Base-by-base conservation (phyloP, 1,139 yeast species). In the Geotrichum aggregatum region DNA sequence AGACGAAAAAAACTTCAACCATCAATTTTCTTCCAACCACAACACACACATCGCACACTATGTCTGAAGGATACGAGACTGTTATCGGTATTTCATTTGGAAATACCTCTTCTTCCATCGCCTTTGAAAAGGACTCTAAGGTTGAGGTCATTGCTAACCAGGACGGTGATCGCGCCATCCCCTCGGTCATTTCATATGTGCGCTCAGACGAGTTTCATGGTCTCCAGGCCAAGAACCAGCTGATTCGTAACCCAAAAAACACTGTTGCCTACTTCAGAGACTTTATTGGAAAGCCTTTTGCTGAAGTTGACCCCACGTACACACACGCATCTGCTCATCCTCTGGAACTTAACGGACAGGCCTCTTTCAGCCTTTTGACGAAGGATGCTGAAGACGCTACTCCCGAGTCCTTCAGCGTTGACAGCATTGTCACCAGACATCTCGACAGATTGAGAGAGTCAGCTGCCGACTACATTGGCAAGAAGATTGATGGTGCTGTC, bases 81-180 rank as follows among this genome's bases (percentile, higher is more conserved):
- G 87, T 89, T 62, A 87, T 92, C 71, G 98, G 99, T 71, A 81
- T 92, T 68, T 84, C 97, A 50, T 91, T 92, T 70, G 99, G 99
- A 71, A 92, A 92, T 80, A 85, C 96, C 49, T 80, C 96, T 54
- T 86, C 98, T 44, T 87, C 98, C 59, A 89, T 92, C 70, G 97
- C 98, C 44, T 87, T 86, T 67, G 89, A 91, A 61, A 80, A 76
- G 66, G 97, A 91, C 63, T 95, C 96, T 55, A 87, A 86, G 70
- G 95, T 89, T 57, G 97, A 92, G 67, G 96, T 92, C 60, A 92
- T 92, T 70, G 98, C 98, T 63, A 92, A 92, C 80, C 97, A 95
- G 63, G 98, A 92, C 68, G 99, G 99, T 70, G 98, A 94, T 73
- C 89, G 98, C 75, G 80, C 94, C 57, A 92, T 92, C 67, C 96